These are phyloP conservation scores for Jacaranda mimosifolia DNA, from an alignment of 257 asterid species.

Conservation along the genomic window DNA sequence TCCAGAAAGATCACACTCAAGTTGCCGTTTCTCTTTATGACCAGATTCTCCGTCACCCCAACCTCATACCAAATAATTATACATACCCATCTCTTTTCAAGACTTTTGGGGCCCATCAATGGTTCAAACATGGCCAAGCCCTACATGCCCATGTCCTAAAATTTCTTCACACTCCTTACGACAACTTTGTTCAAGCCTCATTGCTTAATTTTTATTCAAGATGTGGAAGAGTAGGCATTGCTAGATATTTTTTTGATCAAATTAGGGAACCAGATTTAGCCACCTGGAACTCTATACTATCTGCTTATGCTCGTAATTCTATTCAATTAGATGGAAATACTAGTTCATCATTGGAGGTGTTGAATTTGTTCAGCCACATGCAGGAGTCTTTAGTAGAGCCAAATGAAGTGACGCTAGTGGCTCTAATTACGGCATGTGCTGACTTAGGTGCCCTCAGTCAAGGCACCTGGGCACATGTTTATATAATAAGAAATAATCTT, in stretches of 20 bases:
- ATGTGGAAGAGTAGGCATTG: conserved; percentile 56
- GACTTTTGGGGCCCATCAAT: conserved; percentile 57
- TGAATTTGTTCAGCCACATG: conserved; percentile 64
- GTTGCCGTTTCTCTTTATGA: conserved; percentile 58
- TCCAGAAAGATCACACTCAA: conserved; percentile 45
- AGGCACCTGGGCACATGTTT: conserved; percentile 71
- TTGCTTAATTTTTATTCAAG: conserved; percentile 73
- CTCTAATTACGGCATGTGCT: conserved; percentile 67
- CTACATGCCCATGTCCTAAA: conserved; percentile 75
- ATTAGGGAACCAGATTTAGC: conserved; percentile 71
- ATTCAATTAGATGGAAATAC: conserved; percentile 37
- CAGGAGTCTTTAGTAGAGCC: conserved; percentile 57
- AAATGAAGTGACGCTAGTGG: conserved; percentile 64
- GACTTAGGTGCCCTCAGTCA: conserved; percentile 66
- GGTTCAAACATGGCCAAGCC: conserved; percentile 62
- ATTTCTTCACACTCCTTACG: conserved; percentile 58
- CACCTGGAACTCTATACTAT: conserved; percentile 73
- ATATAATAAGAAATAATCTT: conserved; percentile 47
- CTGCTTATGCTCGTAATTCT: conserved; percentile 59
- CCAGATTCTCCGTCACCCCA: conserved; percentile 39
- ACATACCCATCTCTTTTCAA: conserved; percentile 84
- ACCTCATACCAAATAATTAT: conserved; percentile 61
- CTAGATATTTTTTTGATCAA: conserved; percentile 60
- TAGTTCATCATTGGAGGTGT: conserved; percentile 56
- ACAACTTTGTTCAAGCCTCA: conserved; percentile 72